Evolutionary conservation across 306 rosid species (phyloP), one percentile per base, ranked within the genome.

Genomic region (Vigna hirtella): DNA sequence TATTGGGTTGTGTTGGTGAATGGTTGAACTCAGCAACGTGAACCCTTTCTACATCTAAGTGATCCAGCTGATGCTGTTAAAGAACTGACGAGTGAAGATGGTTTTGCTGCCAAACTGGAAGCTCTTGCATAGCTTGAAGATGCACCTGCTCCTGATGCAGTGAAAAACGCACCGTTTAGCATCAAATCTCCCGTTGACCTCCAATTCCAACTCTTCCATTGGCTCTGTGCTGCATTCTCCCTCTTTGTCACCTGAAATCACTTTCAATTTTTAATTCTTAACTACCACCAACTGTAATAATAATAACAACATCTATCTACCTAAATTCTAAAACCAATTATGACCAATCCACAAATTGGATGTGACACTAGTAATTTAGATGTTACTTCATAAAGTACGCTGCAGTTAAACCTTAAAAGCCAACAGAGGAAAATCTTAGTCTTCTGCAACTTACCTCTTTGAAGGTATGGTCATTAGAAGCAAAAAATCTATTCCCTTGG

Each of bases 161-260:
- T 91, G 61, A 95, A 95, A 76, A 92, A 91, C 0, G 98, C 98
- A 70, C 98, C 98, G 26, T 95, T 95, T 81, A 92, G 34, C 84
- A 89, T 14, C 73, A 91, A 76, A 75, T 95, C 98, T 28, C 98
- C 98, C 0, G 59, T 22, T 0, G 98, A 95, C 34, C 97, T 89
- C 98, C 98, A 95, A 79, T 92, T 95, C 98, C 98, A 95, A 0
- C 85, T 88, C 88, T 83, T 92, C 98, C 98, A 95, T 59, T 81
- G 9, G 4, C 85, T 89, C 57, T 79, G 66, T 38, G 83, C 52
- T 43, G 97, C 36, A 70, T 64, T 51, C 87, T 92, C 98, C 7
- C 85, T 79, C 75, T 91, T 95, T 0, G 98, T 91, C 0, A 94
- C 83, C 98, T 91, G 83, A 74, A 74, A 73, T 43, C 12, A 40